Evolutionary conservation across 441 rosid genomes (phyloP).

Genomic region (Pelargonium fulgidum): DNA sequence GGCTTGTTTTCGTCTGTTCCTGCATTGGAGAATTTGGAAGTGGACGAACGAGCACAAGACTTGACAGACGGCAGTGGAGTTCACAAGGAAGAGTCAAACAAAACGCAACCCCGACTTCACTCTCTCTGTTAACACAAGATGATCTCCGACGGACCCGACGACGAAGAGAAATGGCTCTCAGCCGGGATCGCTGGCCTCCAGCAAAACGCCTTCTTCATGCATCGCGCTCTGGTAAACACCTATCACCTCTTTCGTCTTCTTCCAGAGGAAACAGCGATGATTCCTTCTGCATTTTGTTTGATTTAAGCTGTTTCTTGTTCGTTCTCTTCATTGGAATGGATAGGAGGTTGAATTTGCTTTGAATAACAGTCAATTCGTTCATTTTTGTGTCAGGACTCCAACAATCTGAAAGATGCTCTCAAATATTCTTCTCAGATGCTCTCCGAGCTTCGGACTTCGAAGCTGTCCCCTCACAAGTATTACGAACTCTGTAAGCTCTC

Average conservation of each 20-base stretch:
- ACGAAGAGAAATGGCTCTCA: conserved; percentile 96
- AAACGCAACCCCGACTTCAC: conserved; percentile 28
- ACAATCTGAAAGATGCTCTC: conserved; percentile 89
- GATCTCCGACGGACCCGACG: conserved; percentile 80
- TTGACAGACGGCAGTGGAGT: too few relatives aligned
- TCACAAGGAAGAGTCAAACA: too few relatives aligned
- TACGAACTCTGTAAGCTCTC: conserved; percentile 75
- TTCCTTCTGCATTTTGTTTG: background rate
- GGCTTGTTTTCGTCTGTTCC: too few relatives aligned
- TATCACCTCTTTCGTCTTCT: background rate
- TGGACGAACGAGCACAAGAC: too few relatives aligned
- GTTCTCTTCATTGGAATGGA: background rate
- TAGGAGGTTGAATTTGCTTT: background rate
- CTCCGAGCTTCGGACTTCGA: conserved; percentile 91
- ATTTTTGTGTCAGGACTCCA: conserved; percentile 56
- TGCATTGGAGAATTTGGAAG: too few relatives aligned
- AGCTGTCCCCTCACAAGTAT: conserved; percentile 93
- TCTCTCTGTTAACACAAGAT: conserved; percentile 21
- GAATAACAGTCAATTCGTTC: conserved; percentile 5
- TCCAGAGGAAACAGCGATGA: background rate
- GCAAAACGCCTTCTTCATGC: conserved; percentile 97
- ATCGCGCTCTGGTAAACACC: conserved; percentile 81
- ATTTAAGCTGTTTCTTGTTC: background rate
- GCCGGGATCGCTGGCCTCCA: conserved; percentile 88
- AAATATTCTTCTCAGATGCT: conserved; percentile 99